Evolutionary conservation across 2,329 filamentous ascomycete species (phyloP).

Genomic region (Trichoderma sp.): DNA sequence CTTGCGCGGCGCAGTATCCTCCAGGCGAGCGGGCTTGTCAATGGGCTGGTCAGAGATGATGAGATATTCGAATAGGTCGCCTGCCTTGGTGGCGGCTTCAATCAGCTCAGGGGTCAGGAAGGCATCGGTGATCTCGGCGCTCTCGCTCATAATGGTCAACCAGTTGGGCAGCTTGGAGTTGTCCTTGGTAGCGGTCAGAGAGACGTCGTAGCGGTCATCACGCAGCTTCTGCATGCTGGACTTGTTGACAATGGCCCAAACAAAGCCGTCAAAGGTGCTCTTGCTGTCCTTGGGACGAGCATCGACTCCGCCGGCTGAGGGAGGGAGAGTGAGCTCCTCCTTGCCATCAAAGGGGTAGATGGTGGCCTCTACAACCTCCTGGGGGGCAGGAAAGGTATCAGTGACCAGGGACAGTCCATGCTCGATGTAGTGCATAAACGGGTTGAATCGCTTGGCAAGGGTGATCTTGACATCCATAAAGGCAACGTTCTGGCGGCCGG

Average conservation of each 20-base stretch:
- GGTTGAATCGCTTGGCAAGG: slow-evolving; percentile 86
- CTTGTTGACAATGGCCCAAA: slow-evolving; percentile 96
- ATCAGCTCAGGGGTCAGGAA: slow-evolving; percentile 87
- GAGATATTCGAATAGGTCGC: slow-evolving; percentile 78
- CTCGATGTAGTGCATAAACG: slow-evolving; percentile 64
- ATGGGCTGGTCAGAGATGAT: slow-evolving; percentile 87
- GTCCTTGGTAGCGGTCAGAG: slow-evolving; percentile 91
- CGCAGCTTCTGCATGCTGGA: slow-evolving; percentile 85
- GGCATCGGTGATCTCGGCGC: slow-evolving; percentile 86
- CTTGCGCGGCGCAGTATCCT: slow-evolving; percentile 84
- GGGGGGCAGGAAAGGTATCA: slow-evolving; percentile 69
- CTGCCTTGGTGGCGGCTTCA: slow-evolving; percentile 74
- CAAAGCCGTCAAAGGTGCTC: slow-evolving; percentile 83
- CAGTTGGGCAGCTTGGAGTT: slow-evolving; percentile 84
- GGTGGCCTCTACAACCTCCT: slow-evolving; percentile 74
- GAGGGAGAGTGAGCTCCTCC: slow-evolving; percentile 75
- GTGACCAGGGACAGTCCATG: slow-evolving; percentile 71
- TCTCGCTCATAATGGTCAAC: slow-evolving; percentile 96
- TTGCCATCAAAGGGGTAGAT: slow-evolving; percentile 91
- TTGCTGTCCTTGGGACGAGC: slow-evolving; percentile 56
- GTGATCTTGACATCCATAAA: slow-evolving; percentile 85
- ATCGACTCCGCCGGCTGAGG: slow-evolving; percentile 60
- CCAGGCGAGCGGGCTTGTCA: slow-evolving; percentile 81
- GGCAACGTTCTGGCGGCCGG: slow-evolving; percentile 88
- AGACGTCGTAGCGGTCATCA: slow-evolving; percentile 92